Conservation (phyloP, 2,329 filamentous ascomycete genomes). For the Saccharata proteae region DNA sequence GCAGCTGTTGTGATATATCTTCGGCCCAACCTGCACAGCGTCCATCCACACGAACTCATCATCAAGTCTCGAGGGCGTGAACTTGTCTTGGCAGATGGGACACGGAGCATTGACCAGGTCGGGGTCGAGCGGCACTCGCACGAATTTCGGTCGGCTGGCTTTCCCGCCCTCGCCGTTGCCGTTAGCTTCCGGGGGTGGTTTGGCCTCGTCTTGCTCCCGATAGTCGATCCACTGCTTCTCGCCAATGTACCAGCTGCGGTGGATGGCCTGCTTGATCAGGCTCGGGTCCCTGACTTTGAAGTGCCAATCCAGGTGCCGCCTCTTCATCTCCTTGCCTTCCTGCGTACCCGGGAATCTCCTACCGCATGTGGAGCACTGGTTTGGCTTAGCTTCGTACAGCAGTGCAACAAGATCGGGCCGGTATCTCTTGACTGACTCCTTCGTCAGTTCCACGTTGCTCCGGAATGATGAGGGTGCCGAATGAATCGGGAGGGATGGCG, state of each 20-base stretch:
- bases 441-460: conserved; percentile 46
- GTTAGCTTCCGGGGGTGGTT: conserved; percentile 22
- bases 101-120: conserved; percentile 66
- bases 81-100: conserved; percentile 90
- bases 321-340: conserved; percentile 74
- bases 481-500: conserved; percentile 3
- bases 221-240: conserved; percentile 91
- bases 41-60: conserved; percentile 98
- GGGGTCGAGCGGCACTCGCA: conserved; percentile 71
- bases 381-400: conserved; percentile 71
- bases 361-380: conserved; percentile 84
- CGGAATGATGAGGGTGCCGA: conserved; percentile 10
- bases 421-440: conserved; percentile 63
- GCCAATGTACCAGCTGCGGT: conserved; percentile 90
- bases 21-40: conserved; percentile 61
- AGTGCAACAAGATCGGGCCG: conserved; percentile 61
- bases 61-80: conserved; percentile 79
- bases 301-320: conserved; percentile 93
- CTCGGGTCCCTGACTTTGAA: conserved; percentile 89
- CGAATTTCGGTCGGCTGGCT: conserved; percentile 55
- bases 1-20: conserved; percentile 84
- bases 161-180: conserved; percentile 33
- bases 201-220: conserved; percentile 60
- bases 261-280: conserved; percentile 72
- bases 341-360: conserved; percentile 69